phyloP scores from a whole-genome alignment of 768 basidiomycete genomes.

The Lentinula sp. region DNA sequence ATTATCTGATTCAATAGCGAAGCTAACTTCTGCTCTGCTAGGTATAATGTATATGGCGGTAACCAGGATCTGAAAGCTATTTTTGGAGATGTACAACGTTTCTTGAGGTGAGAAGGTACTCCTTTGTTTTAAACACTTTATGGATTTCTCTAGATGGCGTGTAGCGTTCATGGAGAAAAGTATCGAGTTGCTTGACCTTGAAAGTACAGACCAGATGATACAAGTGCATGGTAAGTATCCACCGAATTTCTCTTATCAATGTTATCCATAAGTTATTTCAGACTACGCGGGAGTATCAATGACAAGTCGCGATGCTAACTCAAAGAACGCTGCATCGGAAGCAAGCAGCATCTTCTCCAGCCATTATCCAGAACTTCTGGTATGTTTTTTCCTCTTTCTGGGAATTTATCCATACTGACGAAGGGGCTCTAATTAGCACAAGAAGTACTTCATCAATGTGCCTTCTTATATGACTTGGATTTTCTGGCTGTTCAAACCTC shows the following conservation, averaged over 20 bases:
- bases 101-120: constrained; percentile 49
- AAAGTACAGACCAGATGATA: constrained; percentile 62
- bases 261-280: constrained; percentile 15
- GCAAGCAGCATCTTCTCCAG: constrained; percentile 68
- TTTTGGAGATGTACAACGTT: constrained; percentile 72
- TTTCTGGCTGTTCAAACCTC: constrained; percentile 77
- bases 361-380: constrained; percentile 78
- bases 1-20: not conserved
- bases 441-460: constrained; percentile 81
- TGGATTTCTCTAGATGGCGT: constrained; percentile 49
- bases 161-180: constrained; percentile 71
- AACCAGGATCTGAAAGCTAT: constrained; percentile 58
- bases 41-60: constrained; percentile 78
- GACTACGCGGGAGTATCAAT: constrained; percentile 74
- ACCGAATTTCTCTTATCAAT: not conserved
- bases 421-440: constrained; percentile 31
- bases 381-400: constrained; percentile 20
- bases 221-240: constrained; percentile 58
- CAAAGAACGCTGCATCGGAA: constrained; percentile 72
- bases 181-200: constrained; percentile 61
- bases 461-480: constrained; percentile 74
- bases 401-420: constrained; percentile 5
- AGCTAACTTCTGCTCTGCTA: constrained; percentile 16
- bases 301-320: constrained; percentile 61
- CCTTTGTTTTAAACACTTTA: not conserved